Base-by-base conservation (phyloP, 2,329 filamentous ascomycete genomes). In the Pseudogymnoascus sp. region DNA sequence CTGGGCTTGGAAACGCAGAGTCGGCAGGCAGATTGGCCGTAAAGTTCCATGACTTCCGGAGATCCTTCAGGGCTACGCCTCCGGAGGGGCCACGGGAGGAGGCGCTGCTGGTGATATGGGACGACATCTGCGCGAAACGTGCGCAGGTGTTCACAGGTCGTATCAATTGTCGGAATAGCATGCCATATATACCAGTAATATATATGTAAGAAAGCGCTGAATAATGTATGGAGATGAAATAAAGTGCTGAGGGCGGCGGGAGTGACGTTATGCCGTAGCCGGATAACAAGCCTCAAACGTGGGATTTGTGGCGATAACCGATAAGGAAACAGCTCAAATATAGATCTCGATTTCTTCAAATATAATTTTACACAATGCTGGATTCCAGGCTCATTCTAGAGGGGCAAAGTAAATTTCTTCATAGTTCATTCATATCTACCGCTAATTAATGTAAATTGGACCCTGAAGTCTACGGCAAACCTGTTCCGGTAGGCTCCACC, bases 1-100 rank as follows among this genome's bases (percentile, higher is more conserved):
- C 83, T 0, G 95, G 92, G 0, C 91, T 96, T 14, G 91, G 88
- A 72, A 90, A 96, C 28, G 83, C 77, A 9, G 87, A 75, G 72
- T 99, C 95, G 7, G 91, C 76, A 2, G 93, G 91, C 3, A 97
- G 79, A 6, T 79, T 79, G n/a, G 81, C 80, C 14, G 84, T 86
- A 70, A 87, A 86, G 62, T 74, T 81, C 86, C 86, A 88, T 63
- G 85, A 82, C 71, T 88, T 88, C 40, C 85, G 84, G 14, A 88
- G 77, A 60, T 84, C 80, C 67, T 78, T 77, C 59, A 88, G 75
- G 16, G 76, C 69, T 35, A 59, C 67, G 9, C 70, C 16, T 43
- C 65, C 62, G 16, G 69, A 64, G 12, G 63, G 49, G 52, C 63
- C 63, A 55, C 68, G 69, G 9, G 61, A 60, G 18, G 61, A 65